Percentiles rank a stretch among this genome's conserved stretches.
Conservation (phyloP, 305 asterid genomes). For the Striga hermonthica region DNA sequence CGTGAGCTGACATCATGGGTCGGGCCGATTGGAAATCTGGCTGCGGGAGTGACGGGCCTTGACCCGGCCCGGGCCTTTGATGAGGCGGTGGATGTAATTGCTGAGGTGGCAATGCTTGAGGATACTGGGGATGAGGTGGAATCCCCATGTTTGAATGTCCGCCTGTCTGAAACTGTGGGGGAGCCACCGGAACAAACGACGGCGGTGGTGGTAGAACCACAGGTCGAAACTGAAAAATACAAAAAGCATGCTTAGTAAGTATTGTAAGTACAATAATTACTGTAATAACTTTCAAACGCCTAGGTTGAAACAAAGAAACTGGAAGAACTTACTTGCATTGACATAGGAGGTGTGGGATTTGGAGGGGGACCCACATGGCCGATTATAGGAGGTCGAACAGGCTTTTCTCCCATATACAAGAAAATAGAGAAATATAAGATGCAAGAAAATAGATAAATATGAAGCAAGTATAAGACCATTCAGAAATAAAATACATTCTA, state of each 20-base stretch:
- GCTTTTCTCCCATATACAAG: conserved; percentile 41
- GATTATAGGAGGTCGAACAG: conserved; percentile 60
- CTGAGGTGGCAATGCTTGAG: conserved; percentile 54
- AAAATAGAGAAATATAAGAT: conserved; percentile 28
- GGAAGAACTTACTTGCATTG: conserved; percentile 62
- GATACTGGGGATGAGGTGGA: conserved; percentile 68
- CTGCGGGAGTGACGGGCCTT: conserved; percentile 46
- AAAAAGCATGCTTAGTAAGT: neutral
- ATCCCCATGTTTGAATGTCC: conserved; percentile 56
- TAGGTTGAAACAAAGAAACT: conserved; percentile 21
- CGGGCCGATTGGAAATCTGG: too few species aligned
- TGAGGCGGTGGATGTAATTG: conserved; percentile 51
- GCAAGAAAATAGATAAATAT: neutral
- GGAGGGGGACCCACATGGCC: conserved; percentile 63
- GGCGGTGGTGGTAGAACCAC: conserved; percentile 64
- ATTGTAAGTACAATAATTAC: conserved; percentile 24
- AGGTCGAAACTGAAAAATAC: conserved; percentile 50
- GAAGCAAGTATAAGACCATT: conserved; percentile 6
- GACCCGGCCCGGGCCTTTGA: conserved; percentile 54
- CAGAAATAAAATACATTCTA: conserved; percentile 15
- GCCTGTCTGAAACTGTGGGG: conserved; percentile 72
- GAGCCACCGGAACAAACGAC: conserved; percentile 52
- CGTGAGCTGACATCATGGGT: neutral
- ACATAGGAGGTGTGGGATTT: conserved; percentile 54
- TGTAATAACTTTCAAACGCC: conserved; percentile 20